phyloP scores from a whole-genome alignment of 2,329 filamentous ascomycete genomes.

The Sclerotinia subarctica region DNA sequence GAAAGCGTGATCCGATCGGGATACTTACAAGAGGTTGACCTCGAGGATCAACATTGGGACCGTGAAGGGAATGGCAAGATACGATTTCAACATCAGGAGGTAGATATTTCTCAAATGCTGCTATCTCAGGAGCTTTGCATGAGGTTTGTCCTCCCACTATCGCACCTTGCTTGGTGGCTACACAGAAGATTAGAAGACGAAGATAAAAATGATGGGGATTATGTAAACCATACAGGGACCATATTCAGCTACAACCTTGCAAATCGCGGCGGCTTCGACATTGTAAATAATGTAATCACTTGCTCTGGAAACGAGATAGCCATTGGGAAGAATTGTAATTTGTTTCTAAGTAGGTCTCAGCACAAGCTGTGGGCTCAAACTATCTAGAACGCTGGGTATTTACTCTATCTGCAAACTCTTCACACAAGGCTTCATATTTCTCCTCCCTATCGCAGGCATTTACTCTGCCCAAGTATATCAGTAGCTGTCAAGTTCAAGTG shows the following conservation, averaged over 20 bases:
- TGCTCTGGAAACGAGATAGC: slow-evolving; percentile 89
- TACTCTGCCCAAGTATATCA: slow-evolving; percentile 57
- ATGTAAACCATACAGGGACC: slow-evolving; percentile 73
- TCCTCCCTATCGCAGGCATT: slow-evolving; percentile 92
- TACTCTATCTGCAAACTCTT: slow-evolving; percentile 88
- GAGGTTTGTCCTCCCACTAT: slow-evolving; percentile 98
- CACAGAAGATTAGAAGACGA: slow-evolving; percentile 24
- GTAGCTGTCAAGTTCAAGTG: not conserved
- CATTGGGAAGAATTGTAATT: slow-evolving; percentile 88
- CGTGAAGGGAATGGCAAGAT: slow-evolving; percentile 94
- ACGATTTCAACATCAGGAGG: slow-evolving; percentile 88
- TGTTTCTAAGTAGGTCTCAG: slow-evolving; percentile 60
- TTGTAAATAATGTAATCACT: slow-evolving; percentile 99
- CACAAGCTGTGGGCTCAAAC: slow-evolving; percentile 34
- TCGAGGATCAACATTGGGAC: slow-evolving; percentile 80
- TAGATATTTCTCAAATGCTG: slow-evolving; percentile 85
- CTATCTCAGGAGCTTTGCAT: slow-evolving; percentile 95
- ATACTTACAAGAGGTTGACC: slow-evolving; percentile 76
- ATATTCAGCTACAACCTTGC: slow-evolving; percentile 80
- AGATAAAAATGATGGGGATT: slow-evolving; percentile 13
- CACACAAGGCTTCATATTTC: slow-evolving; percentile 74
- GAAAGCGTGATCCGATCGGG: not conserved
- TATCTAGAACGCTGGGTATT: slow-evolving; percentile 47
- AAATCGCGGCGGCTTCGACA: slow-evolving; percentile 90
- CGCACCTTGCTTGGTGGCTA: slow-evolving; percentile 90